Percentiles rank a stretch among this genome's conserved stretches.
Conservation (phyloP, 768 basidiomycete species). For the Lactifluus pinguis region DNA sequence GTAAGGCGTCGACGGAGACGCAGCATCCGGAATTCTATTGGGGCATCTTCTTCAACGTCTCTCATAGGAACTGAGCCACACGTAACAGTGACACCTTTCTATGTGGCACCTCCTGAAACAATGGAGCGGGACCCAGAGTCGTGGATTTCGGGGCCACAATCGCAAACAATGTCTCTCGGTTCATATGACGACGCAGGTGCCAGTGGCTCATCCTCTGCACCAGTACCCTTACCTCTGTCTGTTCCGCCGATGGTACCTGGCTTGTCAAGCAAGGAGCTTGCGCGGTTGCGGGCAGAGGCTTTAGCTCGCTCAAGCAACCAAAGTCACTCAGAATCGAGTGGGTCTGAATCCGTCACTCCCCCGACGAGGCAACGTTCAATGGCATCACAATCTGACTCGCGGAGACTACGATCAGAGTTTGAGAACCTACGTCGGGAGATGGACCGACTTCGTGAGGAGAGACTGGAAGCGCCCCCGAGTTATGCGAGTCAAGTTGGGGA, state of each 20-base stretch:
- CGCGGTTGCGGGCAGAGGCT: neutral
- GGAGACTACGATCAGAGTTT: conserved; percentile 20
- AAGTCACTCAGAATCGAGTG: neutral
- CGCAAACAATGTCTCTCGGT: neutral
- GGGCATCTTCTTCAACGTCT: neutral
- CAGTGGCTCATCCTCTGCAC: neutral
- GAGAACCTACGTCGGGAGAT: conserved; percentile 24
- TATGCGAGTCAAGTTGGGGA: conserved; percentile 7
- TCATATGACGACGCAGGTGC: neutral
- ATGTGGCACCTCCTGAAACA: neutral
- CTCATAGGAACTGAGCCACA: neutral
- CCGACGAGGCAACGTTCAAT: neutral
- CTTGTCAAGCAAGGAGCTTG: conserved; percentile 10
- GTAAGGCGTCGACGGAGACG: conserved; percentile 6
- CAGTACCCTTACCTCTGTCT: neutral
- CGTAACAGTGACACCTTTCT: neutral
- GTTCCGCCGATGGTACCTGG: neutral
- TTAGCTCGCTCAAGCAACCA: neutral
- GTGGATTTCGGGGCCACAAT: neutral
- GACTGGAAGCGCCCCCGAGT: conserved; percentile 22
- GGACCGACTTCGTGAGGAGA: conserved; percentile 22
- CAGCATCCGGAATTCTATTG: neutral
- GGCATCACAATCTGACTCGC: neutral
- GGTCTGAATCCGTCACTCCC: neutral
- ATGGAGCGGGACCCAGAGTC: neutral